Evolutionary conservation across 371 early-diverging fungal species (phyloP).

Genomic region (Circinella umbellata): DNA sequence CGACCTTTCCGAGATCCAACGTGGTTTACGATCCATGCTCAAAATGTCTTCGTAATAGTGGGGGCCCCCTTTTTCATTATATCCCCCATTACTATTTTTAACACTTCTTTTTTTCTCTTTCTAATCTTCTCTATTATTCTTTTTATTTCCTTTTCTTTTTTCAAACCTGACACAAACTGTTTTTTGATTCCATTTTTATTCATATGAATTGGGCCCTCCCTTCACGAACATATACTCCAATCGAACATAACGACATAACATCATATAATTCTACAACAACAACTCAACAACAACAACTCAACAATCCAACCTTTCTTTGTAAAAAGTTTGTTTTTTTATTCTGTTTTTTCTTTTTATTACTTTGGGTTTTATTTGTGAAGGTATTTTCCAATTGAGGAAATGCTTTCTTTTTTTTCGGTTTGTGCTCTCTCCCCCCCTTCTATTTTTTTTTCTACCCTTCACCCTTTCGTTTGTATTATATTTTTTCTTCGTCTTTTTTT

Average conservation of each 20-base stretch:
- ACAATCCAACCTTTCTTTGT: slow-evolving; percentile 6
- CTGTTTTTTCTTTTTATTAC: slow-evolving; percentile 1
- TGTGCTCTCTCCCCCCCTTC: background rate
- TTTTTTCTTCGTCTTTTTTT: slow-evolving; percentile 10
- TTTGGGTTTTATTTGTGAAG: slow-evolving; percentile 7
- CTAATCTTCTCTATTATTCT: background rate
- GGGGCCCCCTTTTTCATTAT: background rate
- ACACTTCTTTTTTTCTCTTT: background rate
- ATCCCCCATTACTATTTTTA: background rate
- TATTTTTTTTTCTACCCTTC: background rate
- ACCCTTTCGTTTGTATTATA: slow-evolving; percentile 7
- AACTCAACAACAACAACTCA: background rate
- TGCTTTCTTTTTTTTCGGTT: slow-evolving; percentile 13
- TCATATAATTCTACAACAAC: too few species aligned
- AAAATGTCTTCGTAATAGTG: slow-evolving; percentile 43
- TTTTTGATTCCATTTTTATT: background rate
- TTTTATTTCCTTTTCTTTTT: background rate
- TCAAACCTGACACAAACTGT: background rate
- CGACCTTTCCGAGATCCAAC: slow-evolving; percentile 52
- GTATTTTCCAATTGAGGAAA: slow-evolving; percentile 7
- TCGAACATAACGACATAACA: background rate
- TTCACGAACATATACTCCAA: background rate
- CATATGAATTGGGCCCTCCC: background rate
- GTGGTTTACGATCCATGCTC: slow-evolving; percentile 51
- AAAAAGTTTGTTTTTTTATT: slow-evolving; percentile 9